These are phyloP conservation scores for Lolium rigidum DNA, from an alignment of 176 grass and related monocot species.

Conservation along the genomic window DNA sequence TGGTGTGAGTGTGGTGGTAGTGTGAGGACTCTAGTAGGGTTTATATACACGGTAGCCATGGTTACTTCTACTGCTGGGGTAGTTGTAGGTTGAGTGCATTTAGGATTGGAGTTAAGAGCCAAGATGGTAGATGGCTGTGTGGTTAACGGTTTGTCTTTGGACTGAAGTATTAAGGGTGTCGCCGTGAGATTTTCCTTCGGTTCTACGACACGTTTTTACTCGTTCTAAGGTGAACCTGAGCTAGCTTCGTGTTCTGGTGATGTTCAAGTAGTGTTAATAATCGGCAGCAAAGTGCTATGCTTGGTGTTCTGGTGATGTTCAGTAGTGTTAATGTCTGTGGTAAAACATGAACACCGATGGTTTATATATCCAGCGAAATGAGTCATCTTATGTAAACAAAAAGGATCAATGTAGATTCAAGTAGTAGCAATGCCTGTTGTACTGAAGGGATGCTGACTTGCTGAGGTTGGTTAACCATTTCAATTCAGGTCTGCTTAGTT, in stretches of 20 bases:
- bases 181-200: not conserved
- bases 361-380: not conserved
- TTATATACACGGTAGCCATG: conserved; percentile 33
- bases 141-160: not conserved
- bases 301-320: no score
- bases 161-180: not conserved
- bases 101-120: conserved; percentile 43
- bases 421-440: no score
- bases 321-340: no score
- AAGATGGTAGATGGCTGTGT: conserved; percentile 29
- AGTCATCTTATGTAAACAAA: not conserved
- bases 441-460: no score
- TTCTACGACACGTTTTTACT: not conserved
- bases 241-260: no score
- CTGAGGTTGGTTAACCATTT: not conserved
- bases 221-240: no score
- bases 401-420: no score
- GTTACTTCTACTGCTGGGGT: not conserved
- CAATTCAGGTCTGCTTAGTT: not conserved
- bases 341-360: no score
- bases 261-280: no score
- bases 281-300: no score
- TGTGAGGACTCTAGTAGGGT: not conserved
- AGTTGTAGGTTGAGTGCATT: conserved; percentile 37
- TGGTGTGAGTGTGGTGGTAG: not conserved